Conservation (phyloP, 2,329 filamentous ascomycete genomes). For the Tolypocladium amazonense region DNA sequence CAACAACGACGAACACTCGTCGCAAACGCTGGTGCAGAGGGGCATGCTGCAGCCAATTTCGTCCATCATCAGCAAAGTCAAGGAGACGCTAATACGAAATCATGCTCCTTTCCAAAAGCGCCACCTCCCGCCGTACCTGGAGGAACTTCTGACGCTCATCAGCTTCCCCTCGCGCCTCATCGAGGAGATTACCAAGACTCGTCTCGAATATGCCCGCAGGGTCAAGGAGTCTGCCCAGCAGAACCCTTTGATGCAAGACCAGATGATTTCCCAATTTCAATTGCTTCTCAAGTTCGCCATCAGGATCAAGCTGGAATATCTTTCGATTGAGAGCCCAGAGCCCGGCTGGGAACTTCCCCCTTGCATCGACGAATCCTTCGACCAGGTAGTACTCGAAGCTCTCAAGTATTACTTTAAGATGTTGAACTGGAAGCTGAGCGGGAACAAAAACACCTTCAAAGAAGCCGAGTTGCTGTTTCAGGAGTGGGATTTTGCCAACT, state of each 20-base stretch:
- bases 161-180: constrained; percentile 95
- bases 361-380: constrained; percentile 94
- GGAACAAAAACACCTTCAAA: constrained; percentile 98
- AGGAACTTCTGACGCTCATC: constrained; percentile 89
- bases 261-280: constrained; percentile 96
- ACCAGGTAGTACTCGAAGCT: constrained; percentile 81
- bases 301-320: constrained; percentile 82
- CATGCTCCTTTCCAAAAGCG: constrained; percentile 75
- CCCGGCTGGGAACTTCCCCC: constrained; percentile 91
- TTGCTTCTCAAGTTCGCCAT: constrained; percentile 86
- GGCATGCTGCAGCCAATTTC: constrained; percentile 81
- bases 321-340: constrained; percentile 73
- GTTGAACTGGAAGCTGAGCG: constrained; percentile 93
- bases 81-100: constrained; percentile 80
- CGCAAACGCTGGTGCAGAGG: constrained; percentile 39
- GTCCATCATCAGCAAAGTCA: constrained; percentile 84
- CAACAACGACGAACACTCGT: constrained; percentile 45
- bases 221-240: constrained; percentile 93
- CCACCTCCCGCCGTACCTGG: constrained; percentile 90
- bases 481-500: constrained; percentile 96
- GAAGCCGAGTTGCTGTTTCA: constrained; percentile 95
- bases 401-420: constrained; percentile 98
- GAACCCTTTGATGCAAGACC: constrained; percentile 87
- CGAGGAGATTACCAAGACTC: constrained; percentile 89
- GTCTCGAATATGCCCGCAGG: constrained; percentile 82